A percentile compares a stretch with the other conserved stretches of the same genome.
Conservation (phyloP, 2,329 filamentous ascomycete species). For the Claviceps quebecensis region DNA sequence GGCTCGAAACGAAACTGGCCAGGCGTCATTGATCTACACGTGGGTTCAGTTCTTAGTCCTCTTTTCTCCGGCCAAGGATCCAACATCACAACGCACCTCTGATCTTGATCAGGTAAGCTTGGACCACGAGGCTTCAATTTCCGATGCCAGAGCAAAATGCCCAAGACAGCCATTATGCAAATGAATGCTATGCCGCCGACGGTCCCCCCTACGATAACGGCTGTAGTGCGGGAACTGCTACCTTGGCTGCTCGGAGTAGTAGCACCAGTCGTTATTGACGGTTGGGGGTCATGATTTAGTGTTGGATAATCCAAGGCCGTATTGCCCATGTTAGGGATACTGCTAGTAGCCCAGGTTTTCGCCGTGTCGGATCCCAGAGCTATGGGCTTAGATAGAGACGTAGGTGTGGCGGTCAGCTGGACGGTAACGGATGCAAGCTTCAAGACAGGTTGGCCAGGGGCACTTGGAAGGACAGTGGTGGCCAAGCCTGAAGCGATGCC, state of each 20-base stretch:
- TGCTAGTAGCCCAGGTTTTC: slow-evolving; percentile 4
- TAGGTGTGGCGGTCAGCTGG: slow-evolving; percentile 25
- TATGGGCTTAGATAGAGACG: slow-evolving; percentile 26
- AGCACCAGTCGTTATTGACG: slow-evolving; percentile 10
- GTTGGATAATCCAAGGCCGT: not conserved
- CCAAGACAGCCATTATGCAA: slow-evolving; percentile 26
- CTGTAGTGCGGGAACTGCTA: slow-evolving; percentile 21
- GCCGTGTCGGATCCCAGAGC: slow-evolving; percentile 20
- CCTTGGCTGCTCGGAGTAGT: slow-evolving; percentile 16
- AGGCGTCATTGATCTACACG: slow-evolving; percentile 16
- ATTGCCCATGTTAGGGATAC: not conserved
- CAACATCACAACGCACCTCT: slow-evolving; percentile 20
- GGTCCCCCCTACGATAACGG: slow-evolving; percentile 39
- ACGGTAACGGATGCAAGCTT: slow-evolving; percentile 26
- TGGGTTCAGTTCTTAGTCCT: slow-evolving; percentile 8
- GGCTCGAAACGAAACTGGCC: slow-evolving; percentile 15
- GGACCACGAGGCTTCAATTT: slow-evolving; percentile 1
- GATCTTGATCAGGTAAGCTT: slow-evolving; percentile 17
- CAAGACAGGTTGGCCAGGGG: slow-evolving; percentile 24
- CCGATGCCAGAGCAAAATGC: slow-evolving; percentile 30
- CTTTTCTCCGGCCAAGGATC: not conserved
- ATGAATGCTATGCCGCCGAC: slow-evolving; percentile 37
- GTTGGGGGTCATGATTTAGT: slow-evolving; percentile 2
- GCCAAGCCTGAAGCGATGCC: slow-evolving; percentile 33
- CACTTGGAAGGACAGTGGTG: slow-evolving; percentile 33